Evolutionary conservation across 768 basidiomycete genomes (phyloP), one percentile per base, ranked within the genome.

Genomic region (Calocybe cyanea): DNA sequence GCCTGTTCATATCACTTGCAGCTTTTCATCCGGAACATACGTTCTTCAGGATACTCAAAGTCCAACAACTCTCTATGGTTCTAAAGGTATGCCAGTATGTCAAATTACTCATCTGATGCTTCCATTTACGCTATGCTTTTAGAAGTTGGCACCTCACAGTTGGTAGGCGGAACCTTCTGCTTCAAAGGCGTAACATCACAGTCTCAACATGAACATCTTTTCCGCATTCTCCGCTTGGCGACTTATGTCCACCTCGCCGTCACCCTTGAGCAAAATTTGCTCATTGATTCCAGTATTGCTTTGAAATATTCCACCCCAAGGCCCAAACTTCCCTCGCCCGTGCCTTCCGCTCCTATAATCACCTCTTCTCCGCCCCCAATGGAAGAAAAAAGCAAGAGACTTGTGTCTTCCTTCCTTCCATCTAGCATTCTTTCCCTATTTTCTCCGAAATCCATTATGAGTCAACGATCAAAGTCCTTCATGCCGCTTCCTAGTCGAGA

Each of bases 141-240:
- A 42, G 32, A 53, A 41, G 57, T 62, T 2, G 48, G 61, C n/a
- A 48, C 62, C 28, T 38, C 63, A 3, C 66, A 63, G 20, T 58
- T 83, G 24, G 70, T 85, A 7, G 84, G 85, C 4, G 85, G 84
- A 0, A 81, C 76, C 1, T 86, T 87, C 57, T 57, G 65, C 1
- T 68, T 87, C 48, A 68, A 65, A 49, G 80, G 76, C 8, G 53
- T 75, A 11, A 60, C 59, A 10, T 73, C 76, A 1, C 56, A 63
- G 1, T 24, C 55, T 3, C 73, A 79, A 43, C 70, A 82, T 51
- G 50, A 54, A 2, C 47, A 69, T 0, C 67, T 87, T 0, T 59
- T 62, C 38, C 70, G 67, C 35, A 63, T 77, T 14, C 75, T 87
- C 13, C 72, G 76, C 13, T 52, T 85, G 8, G 55, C 73, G 0